Percentiles rank a stretch among this genome's conserved stretches.
phyloP scores from a whole-genome alignment of 306 rosid species.

The Dryas drummondii region DNA sequence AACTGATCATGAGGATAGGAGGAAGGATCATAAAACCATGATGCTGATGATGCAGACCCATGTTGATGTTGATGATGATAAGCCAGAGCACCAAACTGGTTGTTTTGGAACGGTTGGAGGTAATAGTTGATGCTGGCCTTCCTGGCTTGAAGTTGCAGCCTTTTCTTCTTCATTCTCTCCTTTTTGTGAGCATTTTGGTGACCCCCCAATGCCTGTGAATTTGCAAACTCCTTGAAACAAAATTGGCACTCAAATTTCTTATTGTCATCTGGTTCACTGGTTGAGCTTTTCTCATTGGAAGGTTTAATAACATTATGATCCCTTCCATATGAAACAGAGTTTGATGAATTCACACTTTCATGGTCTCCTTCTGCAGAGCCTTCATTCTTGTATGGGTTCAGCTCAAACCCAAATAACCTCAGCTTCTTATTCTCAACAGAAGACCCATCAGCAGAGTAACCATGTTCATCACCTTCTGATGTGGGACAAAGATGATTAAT shows the following conservation, averaged over 20 bases:
- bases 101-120: conserved; percentile 62
- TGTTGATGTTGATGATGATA: conserved; percentile 33
- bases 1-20: conserved; percentile 41
- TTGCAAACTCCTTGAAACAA: conserved; percentile 81
- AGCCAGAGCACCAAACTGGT: background rate
- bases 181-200: conserved; percentile 98
- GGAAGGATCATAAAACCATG: conserved; percentile 67
- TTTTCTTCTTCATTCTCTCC: conserved; percentile 94
- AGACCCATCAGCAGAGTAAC: conserved; percentile 30
- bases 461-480: conserved; percentile 19
- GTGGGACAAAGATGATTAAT: too few species aligned
- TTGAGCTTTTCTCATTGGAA: conserved; percentile 31
- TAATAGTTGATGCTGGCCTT: conserved; percentile 69
- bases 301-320: conserved; percentile 14
- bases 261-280: conserved; percentile 21
- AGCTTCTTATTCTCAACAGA: conserved; percentile 61
- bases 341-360: conserved; percentile 78
- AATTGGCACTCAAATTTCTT: conserved; percentile 83
- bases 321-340: conserved; percentile 43
- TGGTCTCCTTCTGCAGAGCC: conserved; percentile 51
- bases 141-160: conserved; percentile 81
- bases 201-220: conserved; percentile 95
- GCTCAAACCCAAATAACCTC: conserved; percentile 82
- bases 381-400: conserved; percentile 47
- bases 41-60: conserved; percentile 27